phyloP scores from a whole-genome alignment of 2,329 filamentous ascomycete species.

The Penicillium janthinellum region DNA sequence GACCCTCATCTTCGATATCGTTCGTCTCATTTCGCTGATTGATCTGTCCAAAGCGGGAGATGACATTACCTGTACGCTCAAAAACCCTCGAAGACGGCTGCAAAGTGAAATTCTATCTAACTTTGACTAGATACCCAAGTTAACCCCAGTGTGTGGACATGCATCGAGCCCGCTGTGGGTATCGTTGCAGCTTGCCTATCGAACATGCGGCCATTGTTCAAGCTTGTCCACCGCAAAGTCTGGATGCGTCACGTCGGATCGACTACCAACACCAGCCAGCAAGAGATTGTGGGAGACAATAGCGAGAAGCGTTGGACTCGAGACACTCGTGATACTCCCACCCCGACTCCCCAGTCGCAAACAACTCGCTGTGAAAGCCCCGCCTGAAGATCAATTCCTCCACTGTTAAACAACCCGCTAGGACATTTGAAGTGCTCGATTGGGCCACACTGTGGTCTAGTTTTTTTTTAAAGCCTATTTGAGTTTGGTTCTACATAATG shows the following conservation, averaged over 20 bases:
- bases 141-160: conserved; percentile 33
- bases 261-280: conserved; percentile 11
- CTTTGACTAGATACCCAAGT: conserved; percentile 28
- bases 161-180: conserved; percentile 33
- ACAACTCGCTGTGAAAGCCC: not conserved
- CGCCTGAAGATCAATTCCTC: not conserved
- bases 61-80: conserved; percentile 29
- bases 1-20: conserved; percentile 31
- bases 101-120: not conserved
- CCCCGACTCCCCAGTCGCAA: not conserved
- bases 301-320: conserved; percentile 14
- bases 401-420: not conserved
- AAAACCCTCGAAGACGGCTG: no score
- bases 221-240: conserved; percentile 18
- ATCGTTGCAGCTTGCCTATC: conserved; percentile 32
- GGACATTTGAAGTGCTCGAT: not conserved
- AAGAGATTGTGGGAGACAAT: conserved; percentile 10
- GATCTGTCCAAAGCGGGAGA: conserved; percentile 23
- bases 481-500: not conserved
- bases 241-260: conserved; percentile 15
- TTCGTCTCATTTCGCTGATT: conserved; percentile 30
- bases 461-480: not conserved
- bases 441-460: not conserved
- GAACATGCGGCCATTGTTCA: conserved; percentile 34
- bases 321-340: conserved; percentile 3